Percentiles rank a stretch among this genome's conserved stretches.
phyloP scores from a whole-genome alignment of 1,284 basidiomycete genomes.

The Phellopilus nigrolimitatus region DNA sequence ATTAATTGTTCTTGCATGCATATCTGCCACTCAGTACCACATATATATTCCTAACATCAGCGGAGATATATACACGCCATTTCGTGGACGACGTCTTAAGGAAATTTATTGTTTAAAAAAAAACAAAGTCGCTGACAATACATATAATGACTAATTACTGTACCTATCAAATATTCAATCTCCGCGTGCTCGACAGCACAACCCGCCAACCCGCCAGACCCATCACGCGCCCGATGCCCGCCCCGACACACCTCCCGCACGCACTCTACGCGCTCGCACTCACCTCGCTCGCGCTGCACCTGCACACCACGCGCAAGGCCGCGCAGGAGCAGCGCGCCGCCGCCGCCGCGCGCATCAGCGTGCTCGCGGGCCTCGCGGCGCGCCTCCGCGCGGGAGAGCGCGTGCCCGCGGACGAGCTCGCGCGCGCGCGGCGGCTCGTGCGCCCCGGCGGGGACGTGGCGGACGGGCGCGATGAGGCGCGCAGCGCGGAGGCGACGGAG shows the following conservation, averaged over 20 bases:
- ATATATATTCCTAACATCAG: too few species aligned
- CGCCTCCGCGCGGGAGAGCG: constrained; percentile 41
- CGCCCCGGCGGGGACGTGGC: constrained; percentile 27
- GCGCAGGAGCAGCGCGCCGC: constrained; percentile 46
- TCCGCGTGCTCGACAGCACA: too few species aligned
- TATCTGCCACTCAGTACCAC: too few species aligned
- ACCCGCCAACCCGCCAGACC: too few species aligned
- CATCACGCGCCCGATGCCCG: constrained; percentile 12
- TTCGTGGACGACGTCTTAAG: too few species aligned
- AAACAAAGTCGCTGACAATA: too few species aligned
- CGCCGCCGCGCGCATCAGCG: constrained; percentile 51
- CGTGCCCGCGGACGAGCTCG: constrained; percentile 45
- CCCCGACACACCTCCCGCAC: constrained; percentile 42
- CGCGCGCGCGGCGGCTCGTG: constrained; percentile 43
- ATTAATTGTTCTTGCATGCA: too few species aligned
- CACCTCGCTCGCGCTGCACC: constrained; percentile 58
- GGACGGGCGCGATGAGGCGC: constrained; percentile 21
- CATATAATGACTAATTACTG: too few species aligned
- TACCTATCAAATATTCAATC: too few species aligned
- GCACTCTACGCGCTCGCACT: constrained; percentile 54
- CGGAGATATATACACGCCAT: too few species aligned
- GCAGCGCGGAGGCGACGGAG: constrained; percentile 17
- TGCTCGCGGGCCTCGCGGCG: constrained; percentile 49
- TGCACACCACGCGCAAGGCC: constrained; percentile 45
- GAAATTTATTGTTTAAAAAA: too few species aligned